Evolutionary conservation across 169 alveolate species (phyloP).

Genomic region (Amoebophrya sp.): DNA sequence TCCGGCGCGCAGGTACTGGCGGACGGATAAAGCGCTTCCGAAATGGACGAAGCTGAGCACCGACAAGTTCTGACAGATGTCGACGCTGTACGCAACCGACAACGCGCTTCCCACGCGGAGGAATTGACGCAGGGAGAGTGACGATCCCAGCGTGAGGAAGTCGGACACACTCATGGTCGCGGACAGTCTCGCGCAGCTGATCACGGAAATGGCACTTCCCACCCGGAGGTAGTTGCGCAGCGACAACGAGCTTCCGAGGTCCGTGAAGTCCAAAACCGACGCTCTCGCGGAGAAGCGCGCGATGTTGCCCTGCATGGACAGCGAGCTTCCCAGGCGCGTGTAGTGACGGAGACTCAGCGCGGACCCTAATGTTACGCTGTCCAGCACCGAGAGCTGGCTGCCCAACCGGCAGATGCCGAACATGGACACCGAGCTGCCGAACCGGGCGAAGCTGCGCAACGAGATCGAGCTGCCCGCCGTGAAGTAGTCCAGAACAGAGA

Average conservation of each 20-base stretch:
- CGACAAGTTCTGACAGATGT: neutral
- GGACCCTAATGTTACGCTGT: neutral
- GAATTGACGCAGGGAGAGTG: neutral
- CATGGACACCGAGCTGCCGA: conserved; percentile 24
- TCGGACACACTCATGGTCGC: neutral
- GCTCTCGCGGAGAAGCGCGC: conserved; percentile 7
- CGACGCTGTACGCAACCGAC: neutral
- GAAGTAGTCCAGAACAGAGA: neutral
- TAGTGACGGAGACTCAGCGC: neutral
- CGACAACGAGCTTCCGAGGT: neutral
- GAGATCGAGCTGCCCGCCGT: neutral
- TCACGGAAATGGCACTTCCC: conserved; percentile 23
- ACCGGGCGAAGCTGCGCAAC: conserved; percentile 25
- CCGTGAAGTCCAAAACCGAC: conserved; percentile 24
- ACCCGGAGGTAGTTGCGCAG: neutral
- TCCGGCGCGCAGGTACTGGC: conserved; percentile 11
- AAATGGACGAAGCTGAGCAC: neutral
- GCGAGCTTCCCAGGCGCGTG: conserved; percentile 24
- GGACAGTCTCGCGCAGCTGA: conserved; percentile 31
- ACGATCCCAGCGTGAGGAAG: neutral
- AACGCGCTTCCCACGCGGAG: conserved; percentile 29
- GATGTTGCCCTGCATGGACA: conserved; percentile 18
- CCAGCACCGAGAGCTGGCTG: conserved; percentile 27
- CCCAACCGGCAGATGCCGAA: conserved; percentile 31
- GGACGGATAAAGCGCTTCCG: conserved; percentile 4